Conservation (phyloP, 129 eudicot species). For the Escallonia rubra region DNA sequence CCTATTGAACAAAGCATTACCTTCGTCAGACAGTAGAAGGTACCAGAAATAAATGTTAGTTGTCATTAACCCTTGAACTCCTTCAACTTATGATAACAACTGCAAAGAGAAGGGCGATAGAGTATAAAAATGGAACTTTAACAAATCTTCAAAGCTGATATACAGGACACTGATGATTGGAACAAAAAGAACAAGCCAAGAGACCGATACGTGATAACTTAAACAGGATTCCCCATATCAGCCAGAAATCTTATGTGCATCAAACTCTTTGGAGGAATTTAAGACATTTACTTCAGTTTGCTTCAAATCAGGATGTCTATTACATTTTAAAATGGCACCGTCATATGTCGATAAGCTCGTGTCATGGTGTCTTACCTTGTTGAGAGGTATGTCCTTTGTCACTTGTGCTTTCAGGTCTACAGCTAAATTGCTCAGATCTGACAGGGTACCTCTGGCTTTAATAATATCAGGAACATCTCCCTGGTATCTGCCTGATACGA, state of each 20-base stretch:
- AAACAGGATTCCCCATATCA: background rate
- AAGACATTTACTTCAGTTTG: too few relatives aligned
- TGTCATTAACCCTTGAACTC: too few relatives aligned
- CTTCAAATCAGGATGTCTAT: too few relatives aligned
- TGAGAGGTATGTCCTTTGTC: slow-evolving; percentile 64
- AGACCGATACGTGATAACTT: too few relatives aligned
- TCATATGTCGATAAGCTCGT: background rate
- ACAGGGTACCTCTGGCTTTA: slow-evolving; percentile 47
- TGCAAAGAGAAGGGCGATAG: too few relatives aligned
- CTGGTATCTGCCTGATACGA: slow-evolving; percentile 62
- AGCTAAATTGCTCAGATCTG: slow-evolving; percentile 50
- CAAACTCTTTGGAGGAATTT: too few relatives aligned
- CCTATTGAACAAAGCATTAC: too few relatives aligned
- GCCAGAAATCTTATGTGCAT: too few relatives aligned
- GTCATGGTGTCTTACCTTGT: slow-evolving; percentile 33
- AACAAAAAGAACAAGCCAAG: background rate
- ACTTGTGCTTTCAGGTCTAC: slow-evolving; percentile 56
- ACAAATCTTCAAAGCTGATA: background rate
- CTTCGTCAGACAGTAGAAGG: too few relatives aligned
- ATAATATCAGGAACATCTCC: slow-evolving; percentile 65
- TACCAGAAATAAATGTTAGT: too few relatives aligned
- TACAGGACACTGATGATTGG: background rate
- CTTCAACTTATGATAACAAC: too few relatives aligned
- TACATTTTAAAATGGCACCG: too few relatives aligned
- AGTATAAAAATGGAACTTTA: background rate